Evolutionary conservation across 306 rosid species (phyloP).

Genomic region (Delonix regia): DNA sequence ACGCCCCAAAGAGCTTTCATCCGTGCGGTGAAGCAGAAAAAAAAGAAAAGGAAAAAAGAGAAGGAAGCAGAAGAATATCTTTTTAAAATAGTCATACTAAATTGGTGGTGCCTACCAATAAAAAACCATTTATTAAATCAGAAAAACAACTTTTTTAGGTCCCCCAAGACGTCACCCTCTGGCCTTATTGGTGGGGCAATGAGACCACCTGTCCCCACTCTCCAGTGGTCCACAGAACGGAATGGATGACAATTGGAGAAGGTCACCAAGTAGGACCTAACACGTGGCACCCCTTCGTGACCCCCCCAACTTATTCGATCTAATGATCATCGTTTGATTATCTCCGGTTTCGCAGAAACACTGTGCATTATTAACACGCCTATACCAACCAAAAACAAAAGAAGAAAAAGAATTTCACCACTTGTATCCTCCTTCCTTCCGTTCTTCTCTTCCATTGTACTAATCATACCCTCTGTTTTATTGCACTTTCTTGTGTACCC

Average conservation of each 20-base stretch:
- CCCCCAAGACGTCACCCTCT: conserved; percentile 26
- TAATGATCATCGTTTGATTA: conserved; percentile 8
- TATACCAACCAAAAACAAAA: neutral
- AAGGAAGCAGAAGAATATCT: neutral
- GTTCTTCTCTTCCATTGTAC: neutral
- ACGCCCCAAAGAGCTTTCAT: neutral
- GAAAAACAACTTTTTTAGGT: conserved; percentile 17
- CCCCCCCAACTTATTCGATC: neutral
- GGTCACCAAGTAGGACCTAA: neutral
- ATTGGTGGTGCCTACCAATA: conserved; percentile 36
- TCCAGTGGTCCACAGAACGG: conserved; percentile 36
- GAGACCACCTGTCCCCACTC: conserved; percentile 18
- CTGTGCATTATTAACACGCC: neutral
- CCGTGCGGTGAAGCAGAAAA: neutral
- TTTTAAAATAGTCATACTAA: neutral
- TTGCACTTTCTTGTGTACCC: conserved; percentile 13
- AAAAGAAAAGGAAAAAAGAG: neutral
- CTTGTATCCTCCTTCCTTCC: neutral
- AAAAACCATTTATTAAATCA: conserved; percentile 26
- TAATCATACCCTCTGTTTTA: conserved; percentile 6
- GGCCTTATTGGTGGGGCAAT: conserved; percentile 12
- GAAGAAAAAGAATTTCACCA: neutral
- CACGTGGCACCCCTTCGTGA: conserved; percentile 22
- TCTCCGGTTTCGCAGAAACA: neutral
- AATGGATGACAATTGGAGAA: neutral